These are phyloP conservation scores for Iris macrosiphon DNA, from an alignment of 106 monocot genomes.

Conservation along the genomic window DNA sequence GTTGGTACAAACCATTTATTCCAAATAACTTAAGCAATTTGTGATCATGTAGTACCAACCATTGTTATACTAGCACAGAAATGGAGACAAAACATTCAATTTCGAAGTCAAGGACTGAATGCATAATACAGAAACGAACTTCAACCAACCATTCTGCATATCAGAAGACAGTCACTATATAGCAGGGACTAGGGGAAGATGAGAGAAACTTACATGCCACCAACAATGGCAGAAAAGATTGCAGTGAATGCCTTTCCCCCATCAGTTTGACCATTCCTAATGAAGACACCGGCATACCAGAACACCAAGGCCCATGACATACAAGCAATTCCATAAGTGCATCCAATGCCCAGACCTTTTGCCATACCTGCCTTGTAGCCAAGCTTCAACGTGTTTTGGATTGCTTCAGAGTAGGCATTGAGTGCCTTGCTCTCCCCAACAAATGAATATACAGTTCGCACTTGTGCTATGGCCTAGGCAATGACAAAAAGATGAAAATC, in stretches of 20 bases:
- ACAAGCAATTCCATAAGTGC: conserved; percentile 94
- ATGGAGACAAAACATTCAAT: too few species aligned
- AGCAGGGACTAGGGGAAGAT: too few species aligned
- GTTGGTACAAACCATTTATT: too few species aligned
- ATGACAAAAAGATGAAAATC: not conserved
- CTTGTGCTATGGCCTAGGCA: conserved; percentile 84
- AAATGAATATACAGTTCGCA: conserved; percentile 92
- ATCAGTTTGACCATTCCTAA: conserved; percentile 94
- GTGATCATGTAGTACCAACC: too few species aligned
- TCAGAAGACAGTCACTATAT: too few species aligned
- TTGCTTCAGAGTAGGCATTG: conserved; percentile 89
- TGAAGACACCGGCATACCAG: conserved; percentile 99
- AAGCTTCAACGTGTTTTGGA: conserved; percentile 84
- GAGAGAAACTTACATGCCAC: conserved; percentile 80
- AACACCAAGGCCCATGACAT: conserved; percentile 98
- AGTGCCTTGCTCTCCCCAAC: conserved; percentile 79
- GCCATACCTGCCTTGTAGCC: conserved; percentile 98
- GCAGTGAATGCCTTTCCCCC: conserved; percentile 99
- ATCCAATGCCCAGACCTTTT: conserved; percentile 97
- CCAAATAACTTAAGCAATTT: too few species aligned
- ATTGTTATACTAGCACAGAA: too few species aligned
- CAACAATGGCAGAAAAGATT: conserved; percentile 98
- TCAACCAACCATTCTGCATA: too few species aligned
- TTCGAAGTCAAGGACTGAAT: too few species aligned
- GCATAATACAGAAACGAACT: too few species aligned